Conservation (phyloP, 129 eudicot genomes). For the Helianthus tuberosus region DNA sequence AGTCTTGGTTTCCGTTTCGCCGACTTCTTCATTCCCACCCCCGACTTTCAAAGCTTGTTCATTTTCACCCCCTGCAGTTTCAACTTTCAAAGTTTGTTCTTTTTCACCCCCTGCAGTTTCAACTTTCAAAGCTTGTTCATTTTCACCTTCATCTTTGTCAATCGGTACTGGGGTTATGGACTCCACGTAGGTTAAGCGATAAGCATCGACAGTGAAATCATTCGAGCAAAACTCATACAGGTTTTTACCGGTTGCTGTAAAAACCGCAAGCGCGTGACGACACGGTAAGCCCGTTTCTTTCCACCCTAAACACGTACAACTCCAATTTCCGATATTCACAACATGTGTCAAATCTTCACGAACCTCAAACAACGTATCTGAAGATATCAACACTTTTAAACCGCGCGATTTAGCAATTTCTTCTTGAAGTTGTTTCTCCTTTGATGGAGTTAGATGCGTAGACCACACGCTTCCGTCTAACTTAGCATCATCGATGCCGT, state of each 20-base stretch:
- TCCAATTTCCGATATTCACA: slow-evolving; percentile 56
- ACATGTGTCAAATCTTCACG: slow-evolving; percentile 73
- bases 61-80: not conserved
- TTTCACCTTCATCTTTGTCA: slow-evolving; percentile 35
- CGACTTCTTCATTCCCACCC: not conserved
- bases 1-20: not conserved
- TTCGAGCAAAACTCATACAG: slow-evolving; percentile 63
- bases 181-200: slow-evolving; percentile 52
- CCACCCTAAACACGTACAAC: slow-evolving; percentile 76
- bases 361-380: slow-evolving; percentile 73
- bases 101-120: not conserved
- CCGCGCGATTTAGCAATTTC: slow-evolving; percentile 45
- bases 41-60: not conserved
- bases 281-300: slow-evolving; percentile 63
- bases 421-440: slow-evolving; percentile 49
- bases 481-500: slow-evolving; percentile 45
- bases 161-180: slow-evolving; percentile 48
- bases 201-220: slow-evolving; percentile 61
- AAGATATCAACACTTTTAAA: slow-evolving; percentile 63
- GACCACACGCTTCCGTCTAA: slow-evolving; percentile 52
- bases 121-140: not conserved
- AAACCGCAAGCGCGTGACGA: slow-evolving; percentile 55
- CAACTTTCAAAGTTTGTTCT: not conserved
- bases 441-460: slow-evolving; percentile 55
- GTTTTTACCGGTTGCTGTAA: slow-evolving; percentile 31